Conservation (phyloP, 306 rosid genomes). For the Canavalia ensiformis region DNA sequence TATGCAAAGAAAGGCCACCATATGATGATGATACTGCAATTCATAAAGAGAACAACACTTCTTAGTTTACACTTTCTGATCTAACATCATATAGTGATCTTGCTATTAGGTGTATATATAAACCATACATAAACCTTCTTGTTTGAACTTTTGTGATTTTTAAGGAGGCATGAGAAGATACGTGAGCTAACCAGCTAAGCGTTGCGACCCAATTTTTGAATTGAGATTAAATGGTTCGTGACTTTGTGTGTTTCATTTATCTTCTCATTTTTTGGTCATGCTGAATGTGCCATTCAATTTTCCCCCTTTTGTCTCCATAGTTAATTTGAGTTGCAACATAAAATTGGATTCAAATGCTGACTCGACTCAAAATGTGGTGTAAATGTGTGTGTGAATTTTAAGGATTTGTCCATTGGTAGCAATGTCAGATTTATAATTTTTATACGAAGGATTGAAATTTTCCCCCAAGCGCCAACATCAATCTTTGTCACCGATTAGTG, state of each 20-base stretch:
- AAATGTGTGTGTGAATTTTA: background rate
- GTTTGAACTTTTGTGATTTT: constrained; percentile 63
- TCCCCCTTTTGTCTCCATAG: background rate
- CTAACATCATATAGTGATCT: constrained; percentile 9
- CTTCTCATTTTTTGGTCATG: constrained; percentile 42
- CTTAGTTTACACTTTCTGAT: background rate
- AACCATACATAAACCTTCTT: background rate
- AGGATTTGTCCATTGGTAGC: constrained; percentile 12
- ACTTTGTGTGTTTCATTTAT: constrained; percentile 41
- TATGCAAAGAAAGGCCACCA: constrained; percentile 25
- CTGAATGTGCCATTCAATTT: constrained; percentile 9
- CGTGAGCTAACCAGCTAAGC: constrained; percentile 70
- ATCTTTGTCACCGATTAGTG: constrained; percentile 19
- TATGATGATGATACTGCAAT: constrained; percentile 26
- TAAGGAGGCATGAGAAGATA: constrained; percentile 62
- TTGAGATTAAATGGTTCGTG: constrained; percentile 64
- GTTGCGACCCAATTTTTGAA: constrained; percentile 42
- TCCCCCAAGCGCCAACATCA: constrained; percentile 39
- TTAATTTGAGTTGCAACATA: background rate
- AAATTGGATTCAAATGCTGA: background rate
- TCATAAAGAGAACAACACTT: background rate
- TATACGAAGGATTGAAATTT: background rate
- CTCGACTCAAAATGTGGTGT: background rate
- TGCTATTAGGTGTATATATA: background rate
- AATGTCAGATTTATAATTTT: constrained; percentile 31